Base-by-base conservation (phyloP, 257 asterid species). In the Solanum lycopersicoides region DNA sequence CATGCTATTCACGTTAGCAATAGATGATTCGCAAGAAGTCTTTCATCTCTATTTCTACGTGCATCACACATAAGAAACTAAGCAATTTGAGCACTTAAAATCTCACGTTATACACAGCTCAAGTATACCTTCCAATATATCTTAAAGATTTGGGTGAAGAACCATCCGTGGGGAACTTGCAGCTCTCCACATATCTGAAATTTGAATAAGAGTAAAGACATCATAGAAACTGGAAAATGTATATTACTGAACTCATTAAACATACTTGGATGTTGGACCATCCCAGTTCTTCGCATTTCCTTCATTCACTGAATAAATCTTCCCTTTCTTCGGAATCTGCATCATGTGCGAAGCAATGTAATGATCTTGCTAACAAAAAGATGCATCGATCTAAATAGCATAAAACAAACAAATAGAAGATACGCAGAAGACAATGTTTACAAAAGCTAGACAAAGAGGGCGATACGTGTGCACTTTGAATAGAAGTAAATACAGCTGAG, bases 211-310 rank as follows among this genome's bases (percentile, higher is more conserved):
- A 30, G 72, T 88, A 86, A 47, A 82, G 86, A 37, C 86, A 41
- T 50, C 32, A 86, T 20, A 71, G 23, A 20, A 87, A 35, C 6
- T 34, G 23, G 71, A 47, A 82, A 71, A 15, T 18, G 32, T 35
- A 50, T 20, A 11, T 83, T 18, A 86, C 30, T 83, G 1, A 79
- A 47, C 13, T 44, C 87, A 39, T 16, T 25, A 74, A 25, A 88
- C 93, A 59, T 93, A 97, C 99, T 94, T 95, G 14, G 98, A 90
- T 3, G 99, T 97, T 20, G 99, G 96, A 83, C 88, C 93, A 80
- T 97, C 99, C 98, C 99, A 97, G 89, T 97, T 95, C 92, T 92
- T 95, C 60, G 98, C 96, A 87, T 97, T 97, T 66, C 99, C 99
- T 92, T 97, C 99, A 74, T 95, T 97, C 73, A 95, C 99, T 23